Evolutionary conservation across 1,139 yeast genomes (phyloP).

Genomic region (Pichia sp.): DNA sequence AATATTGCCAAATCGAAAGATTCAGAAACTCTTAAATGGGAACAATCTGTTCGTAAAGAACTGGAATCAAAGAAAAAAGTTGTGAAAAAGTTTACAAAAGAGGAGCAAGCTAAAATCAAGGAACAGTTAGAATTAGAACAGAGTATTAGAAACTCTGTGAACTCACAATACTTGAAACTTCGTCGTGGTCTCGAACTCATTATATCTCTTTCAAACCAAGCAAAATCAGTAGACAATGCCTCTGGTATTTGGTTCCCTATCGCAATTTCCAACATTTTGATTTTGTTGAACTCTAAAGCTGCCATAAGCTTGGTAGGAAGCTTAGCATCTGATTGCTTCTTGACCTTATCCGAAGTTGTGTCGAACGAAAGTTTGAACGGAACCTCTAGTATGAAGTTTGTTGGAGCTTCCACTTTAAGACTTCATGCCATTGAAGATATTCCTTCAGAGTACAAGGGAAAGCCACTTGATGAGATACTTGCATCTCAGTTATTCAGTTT

Average conservation of each 20-base stretch:
- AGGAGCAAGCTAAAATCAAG: conserved; percentile 60
- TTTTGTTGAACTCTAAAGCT: conserved; percentile 37
- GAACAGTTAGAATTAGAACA: conserved; percentile 62
- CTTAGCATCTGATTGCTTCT: conserved; percentile 30
- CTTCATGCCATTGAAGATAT: conserved; percentile 41
- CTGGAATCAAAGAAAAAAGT: conserved; percentile 46
- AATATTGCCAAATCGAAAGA: conserved; percentile 44
- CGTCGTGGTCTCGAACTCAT: conserved; percentile 52
- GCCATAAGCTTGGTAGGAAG: conserved; percentile 41
- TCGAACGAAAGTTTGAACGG: conserved; percentile 22
- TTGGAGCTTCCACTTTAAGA: conserved; percentile 66
- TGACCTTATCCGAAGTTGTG: conserved; percentile 31
- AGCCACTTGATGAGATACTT: conserved; percentile 49
- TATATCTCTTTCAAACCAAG: conserved; percentile 47
- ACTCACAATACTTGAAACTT: conserved; percentile 36
- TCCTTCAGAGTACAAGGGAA: conserved; percentile 44
- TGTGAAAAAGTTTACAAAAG: conserved; percentile 61
- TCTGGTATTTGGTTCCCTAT: conserved; percentile 65
- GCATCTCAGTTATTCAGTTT: conserved; percentile 60
- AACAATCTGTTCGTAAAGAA: conserved; percentile 72
- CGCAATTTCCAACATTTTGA: conserved; percentile 47
- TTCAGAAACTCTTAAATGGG: conserved; percentile 88
- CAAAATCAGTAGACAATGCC: conserved; percentile 63
- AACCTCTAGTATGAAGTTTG: conserved; percentile 25
- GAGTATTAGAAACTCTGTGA: conserved; percentile 46